Percentiles rank a stretch among this genome's conserved stretches.
Evolutionary conservation across 2,329 filamentous ascomycete species (phyloP).

Genomic region (Neonectria punicea): DNA sequence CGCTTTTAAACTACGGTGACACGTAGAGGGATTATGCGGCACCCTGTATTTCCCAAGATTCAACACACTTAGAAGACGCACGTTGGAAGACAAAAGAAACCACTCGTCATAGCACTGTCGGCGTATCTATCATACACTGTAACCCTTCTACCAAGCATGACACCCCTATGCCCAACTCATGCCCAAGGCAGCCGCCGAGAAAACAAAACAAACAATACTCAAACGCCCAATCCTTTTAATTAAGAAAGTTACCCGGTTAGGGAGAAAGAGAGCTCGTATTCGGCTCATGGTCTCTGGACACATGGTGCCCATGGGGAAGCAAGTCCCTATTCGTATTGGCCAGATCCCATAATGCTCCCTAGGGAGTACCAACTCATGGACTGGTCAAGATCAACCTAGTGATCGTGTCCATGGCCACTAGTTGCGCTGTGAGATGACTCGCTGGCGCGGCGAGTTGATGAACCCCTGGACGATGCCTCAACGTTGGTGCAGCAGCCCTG

Average conservation of each 20-base stretch:
- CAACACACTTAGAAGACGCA: neutral
- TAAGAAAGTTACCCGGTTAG: constrained; percentile 29
- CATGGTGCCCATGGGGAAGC: neutral
- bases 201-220: constrained; percentile 24
- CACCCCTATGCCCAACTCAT: constrained; percentile 10
- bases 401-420: constrained; percentile 30
- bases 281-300: constrained; percentile 7
- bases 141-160: constrained; percentile 19
- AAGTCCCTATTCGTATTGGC: neutral
- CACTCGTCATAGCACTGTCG: constrained; percentile 5
- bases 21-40: neutral
- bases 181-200: constrained; percentile 3
- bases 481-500: constrained; percentile 46
- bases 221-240: constrained; percentile 39
- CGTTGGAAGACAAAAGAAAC: neutral
- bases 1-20: neutral
- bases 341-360: neutral
- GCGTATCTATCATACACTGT: constrained; percentile 28
- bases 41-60: too few relatives aligned
- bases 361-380: neutral
- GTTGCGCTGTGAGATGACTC: constrained; percentile 44
- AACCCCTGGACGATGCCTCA: constrained; percentile 48
- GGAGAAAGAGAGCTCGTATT: constrained; percentile 13
- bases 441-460: constrained; percentile 50
- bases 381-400: constrained; percentile 8